Percentiles rank a stretch among this genome's conserved stretches.
phyloP scores from a whole-genome alignment of 495 filamentous ascomycete genomes.

The Lichenothelia convexa region DNA sequence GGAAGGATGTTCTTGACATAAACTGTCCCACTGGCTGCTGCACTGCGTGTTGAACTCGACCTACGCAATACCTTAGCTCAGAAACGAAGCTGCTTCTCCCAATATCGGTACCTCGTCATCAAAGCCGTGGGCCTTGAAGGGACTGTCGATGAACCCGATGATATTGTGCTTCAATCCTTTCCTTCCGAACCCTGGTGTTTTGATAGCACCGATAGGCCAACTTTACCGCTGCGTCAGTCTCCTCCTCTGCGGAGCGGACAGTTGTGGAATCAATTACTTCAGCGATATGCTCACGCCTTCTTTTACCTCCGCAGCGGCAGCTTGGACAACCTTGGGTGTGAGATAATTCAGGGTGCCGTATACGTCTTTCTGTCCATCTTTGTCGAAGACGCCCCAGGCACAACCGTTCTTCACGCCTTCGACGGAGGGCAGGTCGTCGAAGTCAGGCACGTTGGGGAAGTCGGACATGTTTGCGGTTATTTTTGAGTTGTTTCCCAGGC shows the following conservation, averaged over 20 bases:
- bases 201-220: background rate
- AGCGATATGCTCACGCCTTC: slow-evolving; percentile 6
- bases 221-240: background rate
- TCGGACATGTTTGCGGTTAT: too few relatives aligned
- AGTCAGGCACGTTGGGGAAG: too few relatives aligned
- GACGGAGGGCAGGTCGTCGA: slow-evolving; percentile 40
- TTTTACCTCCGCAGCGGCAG: slow-evolving; percentile 11
- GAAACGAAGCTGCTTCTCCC: too few relatives aligned
- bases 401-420: slow-evolving; percentile 42
- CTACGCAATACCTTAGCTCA: too few relatives aligned
- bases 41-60: slow-evolving; percentile 7
- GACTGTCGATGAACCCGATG: background rate
- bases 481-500: too few relatives aligned
- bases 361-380: slow-evolving; percentile 8
- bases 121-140: slow-evolving; percentile 3
- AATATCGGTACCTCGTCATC: too few relatives aligned
- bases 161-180: slow-evolving; percentile 1
- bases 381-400: slow-evolving; percentile 8
- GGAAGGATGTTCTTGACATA: background rate
- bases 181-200: slow-evolving; percentile 1
- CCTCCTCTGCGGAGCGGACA: background rate
- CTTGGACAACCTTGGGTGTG: slow-evolving; percentile 13
- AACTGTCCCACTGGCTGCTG: slow-evolving; percentile 6
- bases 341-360: slow-evolving; percentile 13
- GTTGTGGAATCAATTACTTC: slow-evolving; percentile 2